Base-by-base conservation (phyloP, 139 green algal species). In the Tetradesmus lagerheimii region DNA sequence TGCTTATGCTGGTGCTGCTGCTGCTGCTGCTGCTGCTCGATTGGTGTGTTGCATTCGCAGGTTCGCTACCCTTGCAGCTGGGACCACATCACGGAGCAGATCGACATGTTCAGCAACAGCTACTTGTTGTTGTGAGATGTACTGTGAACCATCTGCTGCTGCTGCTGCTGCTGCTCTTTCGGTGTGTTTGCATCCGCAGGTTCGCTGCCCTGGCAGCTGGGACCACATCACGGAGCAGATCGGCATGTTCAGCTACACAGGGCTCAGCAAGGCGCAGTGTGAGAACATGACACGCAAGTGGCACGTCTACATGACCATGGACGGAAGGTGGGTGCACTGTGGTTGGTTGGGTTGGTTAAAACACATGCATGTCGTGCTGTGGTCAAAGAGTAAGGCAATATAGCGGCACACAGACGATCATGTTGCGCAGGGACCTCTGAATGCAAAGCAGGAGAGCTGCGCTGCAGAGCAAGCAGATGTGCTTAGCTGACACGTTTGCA, bases 211-310 rank as follows among this genome's bases (percentile, higher is more conserved):
- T n/a, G 66, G 53, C 37, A 64, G 67, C 87, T 91, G 87, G 90
- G 45, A 91, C 23, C 90, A 93, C 82, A 87, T 93, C 71, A 91
- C 66, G 0, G 71, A 89, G 38, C 85, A 89, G 39, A 93, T 93
- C 80, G 87, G 87, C 45, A 93, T 91, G 87, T 93, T 89, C 85
- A 45, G 23, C 31, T 89, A 77, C 71, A 89, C 85, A 43, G 85
- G 77, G 41, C 35, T 37, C 67, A 78, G 1, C n/a, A 78, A 80
- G 27, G 74, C 82, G 23, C 92, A 94, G 80, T 95, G 93, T 75
- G 91, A 95, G 85, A 41, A 50, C 66, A 86, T 95, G 31, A 93
- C 88, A 37, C 85, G 38, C 39, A 93, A 92, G 91, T 91, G 89
- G 85, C 92, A 94, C 80, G 67, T 94, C 0, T 94, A 88, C 64